These are phyloP conservation scores for Colletotrichum musicola DNA, from an alignment of 2,329 filamentous ascomycete genomes.

Conservation along the genomic window DNA sequence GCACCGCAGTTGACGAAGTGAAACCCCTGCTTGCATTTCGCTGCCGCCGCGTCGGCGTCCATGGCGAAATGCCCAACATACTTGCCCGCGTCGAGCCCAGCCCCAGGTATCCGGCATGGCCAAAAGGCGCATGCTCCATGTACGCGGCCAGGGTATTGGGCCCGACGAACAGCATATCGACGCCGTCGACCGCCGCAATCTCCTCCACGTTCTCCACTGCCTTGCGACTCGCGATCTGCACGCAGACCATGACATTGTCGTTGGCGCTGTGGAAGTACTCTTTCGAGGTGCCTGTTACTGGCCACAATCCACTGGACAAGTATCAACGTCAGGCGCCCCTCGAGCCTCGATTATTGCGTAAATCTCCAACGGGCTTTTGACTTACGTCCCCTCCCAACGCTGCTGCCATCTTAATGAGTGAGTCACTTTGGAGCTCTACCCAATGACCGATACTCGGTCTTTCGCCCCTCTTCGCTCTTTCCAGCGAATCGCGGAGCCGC, in stretches of 20 bases:
- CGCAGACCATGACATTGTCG: conserved; percentile 57
- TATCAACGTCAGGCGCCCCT: background rate
- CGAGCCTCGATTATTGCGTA: no score
- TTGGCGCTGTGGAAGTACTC: conserved; percentile 65
- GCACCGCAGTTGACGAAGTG: conserved; percentile 53
- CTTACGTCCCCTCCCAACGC: conserved; percentile 47
- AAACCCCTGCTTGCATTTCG: conserved; percentile 46
- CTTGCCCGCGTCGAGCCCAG: conserved; percentile 48
- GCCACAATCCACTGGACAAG: conserved; percentile 11
- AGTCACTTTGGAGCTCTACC: conserved; percentile 49
- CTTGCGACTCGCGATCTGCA: conserved; percentile 60
- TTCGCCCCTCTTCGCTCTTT: conserved; percentile 44
- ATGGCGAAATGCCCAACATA: conserved; percentile 51
- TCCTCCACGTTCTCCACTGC: conserved; percentile 60
- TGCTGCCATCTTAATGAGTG: conserved; percentile 47
- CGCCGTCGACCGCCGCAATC: conserved; percentile 55
- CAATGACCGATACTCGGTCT: conserved; percentile 48
- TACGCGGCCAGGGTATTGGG: conserved; percentile 56
- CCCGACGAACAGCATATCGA: conserved; percentile 60
- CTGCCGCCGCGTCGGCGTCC: conserved; percentile 46
- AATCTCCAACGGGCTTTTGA: background rate
- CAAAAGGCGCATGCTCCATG: conserved; percentile 48
- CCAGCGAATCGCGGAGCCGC: conserved; percentile 45
- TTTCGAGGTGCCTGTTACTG: conserved; percentile 24
- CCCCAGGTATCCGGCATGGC: conserved; percentile 48